Percentiles rank a stretch among this genome's conserved stretches.
These are phyloP conservation scores for Chlorella sp. DNA, from an alignment of 139 green algal species.

Conservation along the genomic window DNA sequence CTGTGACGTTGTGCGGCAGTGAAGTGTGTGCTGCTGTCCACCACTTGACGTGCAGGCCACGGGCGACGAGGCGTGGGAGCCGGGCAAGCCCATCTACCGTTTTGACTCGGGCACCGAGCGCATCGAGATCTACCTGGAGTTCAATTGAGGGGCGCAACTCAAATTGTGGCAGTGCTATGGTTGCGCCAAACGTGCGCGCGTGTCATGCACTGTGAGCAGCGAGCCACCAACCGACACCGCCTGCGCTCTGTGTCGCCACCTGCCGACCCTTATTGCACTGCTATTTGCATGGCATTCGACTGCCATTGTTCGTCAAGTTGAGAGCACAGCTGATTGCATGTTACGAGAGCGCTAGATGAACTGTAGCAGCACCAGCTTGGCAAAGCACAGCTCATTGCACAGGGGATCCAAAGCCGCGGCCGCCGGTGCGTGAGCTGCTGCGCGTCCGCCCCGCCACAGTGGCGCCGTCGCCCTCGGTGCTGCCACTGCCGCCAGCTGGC, in stretches of 20 bases:
- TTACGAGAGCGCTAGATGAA: no score
- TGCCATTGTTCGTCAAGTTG: no score
- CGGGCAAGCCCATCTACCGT: conserved; percentile 1
- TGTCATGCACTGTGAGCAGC: no score
- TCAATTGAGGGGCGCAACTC: neutral
- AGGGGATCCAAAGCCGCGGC: neutral
- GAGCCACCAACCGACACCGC: no score
- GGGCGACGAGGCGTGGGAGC: neutral
- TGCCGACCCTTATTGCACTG: neutral
- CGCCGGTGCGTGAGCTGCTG: neutral
- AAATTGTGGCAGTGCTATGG: no score
- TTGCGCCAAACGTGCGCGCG: no score
- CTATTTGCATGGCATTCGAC: no score
- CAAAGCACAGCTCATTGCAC: neutral
- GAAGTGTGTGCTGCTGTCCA: no score
- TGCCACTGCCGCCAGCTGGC: neutral
- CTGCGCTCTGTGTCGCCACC: no score
- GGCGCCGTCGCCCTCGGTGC: neutral
- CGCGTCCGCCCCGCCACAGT: neutral
- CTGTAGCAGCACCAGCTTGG: neutral
- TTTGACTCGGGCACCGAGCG: neutral
- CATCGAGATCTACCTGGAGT: conserved; percentile 41
- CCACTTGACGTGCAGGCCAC: no score
- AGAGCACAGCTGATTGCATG: no score
- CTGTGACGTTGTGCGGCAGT: no score